These are phyloP conservation scores for Trametes cubensis DNA, from an alignment of 768 basidiomycete species.

Conservation along the genomic window DNA sequence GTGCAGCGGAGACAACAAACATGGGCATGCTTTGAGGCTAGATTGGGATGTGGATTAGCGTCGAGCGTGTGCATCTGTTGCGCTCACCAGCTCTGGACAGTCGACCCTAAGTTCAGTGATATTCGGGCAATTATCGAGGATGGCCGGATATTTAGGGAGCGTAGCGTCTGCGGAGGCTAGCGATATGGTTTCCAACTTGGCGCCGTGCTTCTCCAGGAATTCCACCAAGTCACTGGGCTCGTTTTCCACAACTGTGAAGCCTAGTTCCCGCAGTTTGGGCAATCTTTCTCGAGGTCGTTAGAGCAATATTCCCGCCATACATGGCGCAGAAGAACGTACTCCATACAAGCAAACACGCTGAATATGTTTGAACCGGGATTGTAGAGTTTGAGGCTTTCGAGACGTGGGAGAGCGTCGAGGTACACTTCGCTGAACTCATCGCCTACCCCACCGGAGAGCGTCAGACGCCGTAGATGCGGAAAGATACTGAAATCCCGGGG, in stretches of 20 bases:
- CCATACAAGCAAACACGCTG: background rate
- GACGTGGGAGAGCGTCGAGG: background rate
- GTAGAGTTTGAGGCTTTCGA: background rate
- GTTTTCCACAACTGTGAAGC: background rate
- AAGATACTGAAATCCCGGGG: background rate
- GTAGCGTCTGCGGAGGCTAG: background rate
- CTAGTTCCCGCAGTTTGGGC: conserved; percentile 2
- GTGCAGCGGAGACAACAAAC: background rate
- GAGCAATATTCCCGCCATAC: too few relatives aligned
- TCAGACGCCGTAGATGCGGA: background rate
- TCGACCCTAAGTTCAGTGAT: background rate
- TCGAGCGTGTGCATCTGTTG: background rate
- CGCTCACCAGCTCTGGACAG: background rate
- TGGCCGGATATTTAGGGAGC: background rate
- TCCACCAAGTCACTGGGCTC: background rate
- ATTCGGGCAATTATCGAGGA: conserved; percentile 9
- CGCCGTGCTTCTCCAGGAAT: conserved; percentile 6
- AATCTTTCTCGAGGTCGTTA: background rate
- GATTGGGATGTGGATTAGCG: too few relatives aligned
- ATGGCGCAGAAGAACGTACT: background rate
- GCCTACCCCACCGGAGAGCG: background rate
- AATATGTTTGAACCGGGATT: background rate
- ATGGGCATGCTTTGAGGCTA: background rate
- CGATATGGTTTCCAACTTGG: conserved; percentile 1
- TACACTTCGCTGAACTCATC: background rate